These are phyloP conservation scores for Rhexocercosporidium sp. DNA, from an alignment of 2,329 filamentous ascomycete genomes.

Conservation along the genomic window DNA sequence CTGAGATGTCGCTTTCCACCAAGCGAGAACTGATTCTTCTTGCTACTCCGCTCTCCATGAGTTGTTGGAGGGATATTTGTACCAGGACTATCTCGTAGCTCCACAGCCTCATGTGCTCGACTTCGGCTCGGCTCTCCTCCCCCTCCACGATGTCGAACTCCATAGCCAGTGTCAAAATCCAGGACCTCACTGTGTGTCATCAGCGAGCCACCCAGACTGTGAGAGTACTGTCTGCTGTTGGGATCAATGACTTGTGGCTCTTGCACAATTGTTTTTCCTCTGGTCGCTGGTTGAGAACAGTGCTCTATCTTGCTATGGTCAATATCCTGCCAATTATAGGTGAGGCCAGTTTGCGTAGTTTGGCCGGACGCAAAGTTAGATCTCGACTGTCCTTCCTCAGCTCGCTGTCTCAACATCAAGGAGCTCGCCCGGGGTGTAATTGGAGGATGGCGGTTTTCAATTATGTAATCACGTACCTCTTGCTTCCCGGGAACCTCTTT, in stretches of 20 bases:
- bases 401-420: slow-evolving; percentile 28
- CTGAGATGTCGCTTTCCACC: slow-evolving; percentile 59
- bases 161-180: slow-evolving; percentile 37
- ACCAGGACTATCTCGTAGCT: slow-evolving; percentile 32
- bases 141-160: slow-evolving; percentile 26
- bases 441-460: slow-evolving; percentile 25
- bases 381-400: slow-evolving; percentile 24
- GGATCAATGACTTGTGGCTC: slow-evolving; percentile 1
- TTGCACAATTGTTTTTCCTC: not conserved
- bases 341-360: slow-evolving; percentile 22
- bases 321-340: slow-evolving; percentile 36
- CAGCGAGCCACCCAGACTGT: slow-evolving; percentile 35
- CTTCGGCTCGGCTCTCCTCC: slow-evolving; percentile 19
- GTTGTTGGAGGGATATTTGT: slow-evolving; percentile 30
- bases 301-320: slow-evolving; percentile 22
- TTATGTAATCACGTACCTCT: slow-evolving; percentile 36
- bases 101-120: slow-evolving; percentile 21
- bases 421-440: slow-evolving; percentile 35
- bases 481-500: slow-evolving; percentile 31
- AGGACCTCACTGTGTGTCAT: slow-evolving; percentile 32
- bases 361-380: slow-evolving; percentile 15
- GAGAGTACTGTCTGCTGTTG: slow-evolving; percentile 15
- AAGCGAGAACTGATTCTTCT: slow-evolving; percentile 46
- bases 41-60: slow-evolving; percentile 18
- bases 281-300: slow-evolving; percentile 4